Base-by-base conservation (phyloP, 495 filamentous ascomycete species). In the Penicillium tannophilum region DNA sequence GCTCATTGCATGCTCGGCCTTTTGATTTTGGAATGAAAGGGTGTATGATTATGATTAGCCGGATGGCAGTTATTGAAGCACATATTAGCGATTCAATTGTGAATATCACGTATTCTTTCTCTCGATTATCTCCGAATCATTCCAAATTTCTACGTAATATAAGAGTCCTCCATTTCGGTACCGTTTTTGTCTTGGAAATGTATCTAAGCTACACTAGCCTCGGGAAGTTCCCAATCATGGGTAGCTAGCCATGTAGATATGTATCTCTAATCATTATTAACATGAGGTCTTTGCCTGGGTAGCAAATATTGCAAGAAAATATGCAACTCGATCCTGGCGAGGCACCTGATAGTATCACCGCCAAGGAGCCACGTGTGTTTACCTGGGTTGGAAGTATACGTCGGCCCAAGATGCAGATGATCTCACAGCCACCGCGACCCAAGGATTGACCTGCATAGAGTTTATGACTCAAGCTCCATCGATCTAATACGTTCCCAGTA, bases 11-110 rank as follows among this genome's bases (percentile, higher is more conserved):
- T 30, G 24, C 31, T 58, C 20, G 12, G 39, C 19, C 35, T 35
- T 52, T 56, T 24, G 46, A 33, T 26, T 16, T 42, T 46, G 45
- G 30, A 26, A 33, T 35, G 49, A 57, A 55, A 53, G 44, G 55
- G 46, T 66, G 60, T 68, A 66, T 51, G 58, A 66, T 35, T 60
- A 64, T 41, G 48, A 26, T 52, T 50, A 6, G 26, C 26, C 47
- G 44, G 46, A 24, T 52, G 56, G 58, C 44, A 36, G 43, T 7
- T 36, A 43, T 62, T 58, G 44, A 58, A 62, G 63, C 42, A 68
- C 60, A 63, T 66, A 61, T 63, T 59, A 63, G 60, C 56, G 42
- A 53, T 41, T 47, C 56, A 49, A 42, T 59, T 53, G 44, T 47
- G 44, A 47, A 47, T 47, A 47, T 47, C 4, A 47, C 19, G 10